Evolutionary conservation across 73 alveolate species (phyloP).

Genomic region (Effrenium voratum): DNA sequence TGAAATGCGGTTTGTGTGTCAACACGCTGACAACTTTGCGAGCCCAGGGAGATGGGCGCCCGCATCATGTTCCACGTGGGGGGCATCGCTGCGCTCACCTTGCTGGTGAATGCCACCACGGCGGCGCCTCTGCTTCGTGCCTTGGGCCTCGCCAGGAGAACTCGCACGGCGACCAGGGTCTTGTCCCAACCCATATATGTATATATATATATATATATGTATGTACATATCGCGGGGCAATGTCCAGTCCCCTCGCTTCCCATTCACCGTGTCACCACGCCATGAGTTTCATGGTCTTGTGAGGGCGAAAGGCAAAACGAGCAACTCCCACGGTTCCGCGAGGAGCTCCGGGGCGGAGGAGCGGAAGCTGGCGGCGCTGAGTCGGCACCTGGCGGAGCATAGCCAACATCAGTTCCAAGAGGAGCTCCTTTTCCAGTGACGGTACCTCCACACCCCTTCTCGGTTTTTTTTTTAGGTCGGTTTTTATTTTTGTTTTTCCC

Average conservation of each 20-base stretch:
- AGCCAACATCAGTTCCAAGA: no score
- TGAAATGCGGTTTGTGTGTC: no score
- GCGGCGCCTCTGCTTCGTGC: conserved; percentile 55
- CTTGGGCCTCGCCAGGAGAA: conserved; percentile 57
- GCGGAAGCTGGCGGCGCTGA: conserved; percentile 48
- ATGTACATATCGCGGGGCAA: neutral
- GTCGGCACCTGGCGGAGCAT: conserved; percentile 72
- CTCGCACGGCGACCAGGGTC: neutral
- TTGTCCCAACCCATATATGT: no score
- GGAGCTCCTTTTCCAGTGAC: no score
- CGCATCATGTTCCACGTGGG: conserved; percentile 91
- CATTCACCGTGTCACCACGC: neutral
- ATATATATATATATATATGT: no score
- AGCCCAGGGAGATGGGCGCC: conserved; percentile 80
- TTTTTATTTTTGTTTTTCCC: no score
- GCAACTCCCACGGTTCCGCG: neutral
- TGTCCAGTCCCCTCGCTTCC: neutral
- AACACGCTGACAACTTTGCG: no score
- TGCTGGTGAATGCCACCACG: conserved; percentile 78
- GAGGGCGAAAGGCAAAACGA: neutral
- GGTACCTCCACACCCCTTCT: no score
- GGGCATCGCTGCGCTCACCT: conserved; percentile 68
- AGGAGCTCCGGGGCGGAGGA: conserved; percentile 84
- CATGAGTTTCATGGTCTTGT: neutral
- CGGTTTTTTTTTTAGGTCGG: no score